These are phyloP conservation scores for Mucor ambiguus DNA, from an alignment of 371 early-diverging fungal genomes.

Conservation along the genomic window DNA sequence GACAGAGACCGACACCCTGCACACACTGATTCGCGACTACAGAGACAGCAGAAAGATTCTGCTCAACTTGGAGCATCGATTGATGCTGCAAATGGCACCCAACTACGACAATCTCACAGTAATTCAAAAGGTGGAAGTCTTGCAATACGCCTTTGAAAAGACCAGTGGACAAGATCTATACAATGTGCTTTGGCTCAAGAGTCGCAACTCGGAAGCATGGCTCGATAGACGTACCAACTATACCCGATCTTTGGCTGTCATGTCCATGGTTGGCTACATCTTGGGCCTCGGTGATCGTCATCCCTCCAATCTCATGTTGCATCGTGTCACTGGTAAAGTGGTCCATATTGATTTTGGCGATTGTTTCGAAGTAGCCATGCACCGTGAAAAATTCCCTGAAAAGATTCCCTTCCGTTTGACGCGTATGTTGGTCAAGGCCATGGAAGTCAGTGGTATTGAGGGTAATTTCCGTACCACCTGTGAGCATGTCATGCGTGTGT, in stretches of 20 bases:
- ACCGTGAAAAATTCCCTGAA: slow-evolving; percentile 97
- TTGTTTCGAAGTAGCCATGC: slow-evolving; percentile 98
- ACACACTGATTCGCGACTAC: slow-evolving; percentile 89
- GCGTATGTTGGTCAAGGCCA: slow-evolving; percentile 97
- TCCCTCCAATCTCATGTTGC: slow-evolving; percentile 97
- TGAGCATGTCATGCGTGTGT: slow-evolving; percentile 95
- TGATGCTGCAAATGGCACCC: slow-evolving; percentile 95
- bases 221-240: slow-evolving; percentile 95
- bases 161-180: slow-evolving; percentile 96
- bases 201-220: slow-evolving; percentile 95
- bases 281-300: slow-evolving; percentile 98
- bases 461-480: slow-evolving; percentile 96
- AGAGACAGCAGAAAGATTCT: slow-evolving; percentile 87
- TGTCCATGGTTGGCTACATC: slow-evolving; percentile 99
- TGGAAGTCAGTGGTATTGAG: slow-evolving; percentile 97
- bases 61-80: slow-evolving; percentile 91
- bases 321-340: slow-evolving; percentile 91
- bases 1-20: slow-evolving; percentile 94
- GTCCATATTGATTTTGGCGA: slow-evolving; percentile 99
- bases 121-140: slow-evolving; percentile 96
- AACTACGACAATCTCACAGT: slow-evolving; percentile 91
- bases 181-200: slow-evolving; percentile 95
- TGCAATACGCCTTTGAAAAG: slow-evolving; percentile 92
- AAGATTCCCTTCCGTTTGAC: slow-evolving; percentile 98
- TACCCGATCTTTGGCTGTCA: slow-evolving; percentile 94